Conservation (phyloP, 768 basidiomycete genomes). For the Mycena galopus region DNA sequence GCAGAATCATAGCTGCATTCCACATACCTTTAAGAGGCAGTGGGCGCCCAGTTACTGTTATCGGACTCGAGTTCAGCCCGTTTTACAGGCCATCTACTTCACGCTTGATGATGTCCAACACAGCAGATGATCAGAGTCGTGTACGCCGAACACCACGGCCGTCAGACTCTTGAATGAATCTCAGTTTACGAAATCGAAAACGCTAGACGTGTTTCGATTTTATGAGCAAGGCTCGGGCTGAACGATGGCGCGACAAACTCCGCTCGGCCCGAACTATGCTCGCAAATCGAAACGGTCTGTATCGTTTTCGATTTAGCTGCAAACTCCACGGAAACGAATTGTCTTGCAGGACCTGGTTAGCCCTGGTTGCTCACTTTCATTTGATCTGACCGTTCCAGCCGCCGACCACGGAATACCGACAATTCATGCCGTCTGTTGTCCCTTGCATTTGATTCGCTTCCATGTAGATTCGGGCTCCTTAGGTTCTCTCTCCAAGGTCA, state of each 20-base stretch:
- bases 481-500: background rate
- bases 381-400: too few species aligned
- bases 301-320: too few species aligned
- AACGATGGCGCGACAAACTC: too few species aligned
- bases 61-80: background rate
- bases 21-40: slow-evolving; percentile 3
- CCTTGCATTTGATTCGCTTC: background rate
- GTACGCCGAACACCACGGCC: background rate
- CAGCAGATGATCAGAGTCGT: background rate
- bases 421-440: slow-evolving; percentile 10
- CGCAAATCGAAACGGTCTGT: too few species aligned
- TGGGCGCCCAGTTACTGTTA: slow-evolving; percentile 1
- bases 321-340: too few species aligned
- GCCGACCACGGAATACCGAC: slow-evolving; percentile 7
- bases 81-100: background rate
- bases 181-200: background rate
- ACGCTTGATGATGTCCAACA: background rate
- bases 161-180: slow-evolving; percentile 4
- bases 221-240: too few species aligned
- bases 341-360: background rate
- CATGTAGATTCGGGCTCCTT: background rate
- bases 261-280: too few species aligned
- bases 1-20: background rate
- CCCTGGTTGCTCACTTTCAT: background rate
- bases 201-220: background rate